Evolutionary conservation across 1,284 basidiomycete species (phyloP).

Genomic region (Sporisorium scitamineum): DNA sequence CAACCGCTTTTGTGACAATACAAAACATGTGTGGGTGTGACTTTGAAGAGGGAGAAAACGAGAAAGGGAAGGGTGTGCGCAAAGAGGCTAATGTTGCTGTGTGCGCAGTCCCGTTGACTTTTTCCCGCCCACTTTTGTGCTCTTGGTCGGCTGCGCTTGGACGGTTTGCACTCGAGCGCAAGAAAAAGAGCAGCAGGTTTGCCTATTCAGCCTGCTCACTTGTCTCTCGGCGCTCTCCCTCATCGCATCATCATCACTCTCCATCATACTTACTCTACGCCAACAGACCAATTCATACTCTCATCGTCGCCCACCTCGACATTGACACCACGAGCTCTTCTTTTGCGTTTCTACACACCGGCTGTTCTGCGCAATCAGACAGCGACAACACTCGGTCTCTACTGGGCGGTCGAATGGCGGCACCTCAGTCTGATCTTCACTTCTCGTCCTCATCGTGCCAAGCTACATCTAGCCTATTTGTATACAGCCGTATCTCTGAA

Average conservation of each 20-base stretch:
- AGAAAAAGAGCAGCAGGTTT: background rate
- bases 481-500: no score
- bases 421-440: background rate
- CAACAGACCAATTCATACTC: background rate
- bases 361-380: no score
- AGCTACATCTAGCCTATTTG: background rate
- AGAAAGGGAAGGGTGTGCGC: no score
- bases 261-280: background rate
- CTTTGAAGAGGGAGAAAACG: background rate
- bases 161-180: no score
- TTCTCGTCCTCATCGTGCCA: background rate
- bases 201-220: no score
- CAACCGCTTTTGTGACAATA: background rate
- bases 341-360: background rate
- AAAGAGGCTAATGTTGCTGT: no score
- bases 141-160: no score
- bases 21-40: slow-evolving; percentile 2
- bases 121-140: background rate
- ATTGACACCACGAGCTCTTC: background rate
- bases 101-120: no score
- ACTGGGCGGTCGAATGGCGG: no score
- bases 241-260: background rate
- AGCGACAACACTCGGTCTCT: no score
- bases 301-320: background rate
- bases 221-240: background rate